phyloP scores from a whole-genome alignment of 2,329 filamentous ascomycete genomes.

The Fusarium annulatum region DNA sequence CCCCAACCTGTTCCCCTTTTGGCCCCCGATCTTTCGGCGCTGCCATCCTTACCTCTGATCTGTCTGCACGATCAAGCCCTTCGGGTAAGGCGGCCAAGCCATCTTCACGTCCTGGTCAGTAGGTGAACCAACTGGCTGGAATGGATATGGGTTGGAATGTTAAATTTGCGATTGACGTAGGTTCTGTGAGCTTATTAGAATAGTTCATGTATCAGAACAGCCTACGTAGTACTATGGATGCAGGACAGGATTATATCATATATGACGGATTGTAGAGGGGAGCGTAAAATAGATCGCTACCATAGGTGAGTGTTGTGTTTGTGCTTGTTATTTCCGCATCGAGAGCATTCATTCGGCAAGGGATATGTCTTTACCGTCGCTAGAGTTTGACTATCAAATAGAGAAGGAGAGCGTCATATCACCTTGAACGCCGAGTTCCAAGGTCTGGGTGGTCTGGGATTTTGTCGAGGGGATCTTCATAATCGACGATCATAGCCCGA shows the following conservation, averaged over 20 bases:
- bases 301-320: not conserved
- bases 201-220: not conserved
- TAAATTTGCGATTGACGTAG: slow-evolving; percentile 17
- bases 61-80: slow-evolving; percentile 28
- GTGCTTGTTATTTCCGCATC: not conserved
- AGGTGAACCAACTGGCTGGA: slow-evolving; percentile 38
- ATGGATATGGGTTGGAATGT: slow-evolving; percentile 39
- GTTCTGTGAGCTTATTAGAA: slow-evolving; percentile 9
- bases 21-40: slow-evolving; percentile 10
- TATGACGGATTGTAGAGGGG: not conserved
- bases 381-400: not conserved
- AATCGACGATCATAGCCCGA: slow-evolving; percentile 28
- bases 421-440: not conserved
- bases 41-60: slow-evolving; percentile 22
- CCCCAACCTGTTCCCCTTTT: slow-evolving; percentile 23
- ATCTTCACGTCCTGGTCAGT: slow-evolving; percentile 25
- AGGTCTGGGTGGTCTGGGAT: not conserved
- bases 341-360: not conserved
- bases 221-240: not conserved
- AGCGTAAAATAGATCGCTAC: not conserved
- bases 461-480: slow-evolving; percentile 15
- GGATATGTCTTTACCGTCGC: not conserved
- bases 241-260: not conserved
- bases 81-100: slow-evolving; percentile 37
- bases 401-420: slow-evolving; percentile 6